A percentile compares a stretch with the other conserved stretches of the same genome.
These are phyloP conservation scores for Microcos paniculata DNA, from an alignment of 345 rosid species.

Conservation along the genomic window DNA sequence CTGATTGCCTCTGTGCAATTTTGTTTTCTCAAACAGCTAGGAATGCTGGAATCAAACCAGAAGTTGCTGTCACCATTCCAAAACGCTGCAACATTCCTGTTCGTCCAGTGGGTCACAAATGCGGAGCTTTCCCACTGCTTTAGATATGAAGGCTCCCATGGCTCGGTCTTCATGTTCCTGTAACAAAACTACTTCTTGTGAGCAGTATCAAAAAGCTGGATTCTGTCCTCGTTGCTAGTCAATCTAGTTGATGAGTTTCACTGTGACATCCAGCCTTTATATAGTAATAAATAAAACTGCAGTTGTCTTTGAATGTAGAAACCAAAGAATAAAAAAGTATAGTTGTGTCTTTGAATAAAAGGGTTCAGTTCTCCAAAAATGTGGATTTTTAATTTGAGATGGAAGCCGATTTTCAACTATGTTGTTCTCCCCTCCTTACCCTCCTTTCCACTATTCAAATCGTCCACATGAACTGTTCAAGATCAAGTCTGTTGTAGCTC, in stretches of 20 bases:
- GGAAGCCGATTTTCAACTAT: too few species aligned
- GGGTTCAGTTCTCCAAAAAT: neutral
- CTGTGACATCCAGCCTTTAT: neutral
- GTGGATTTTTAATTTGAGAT: too few species aligned
- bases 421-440: too few species aligned
- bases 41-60: conserved; percentile 63
- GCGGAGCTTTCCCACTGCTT: conserved; percentile 62
- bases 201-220: neutral
- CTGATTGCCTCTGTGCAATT: conserved; percentile 78
- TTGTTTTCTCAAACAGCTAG: conserved; percentile 72
- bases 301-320: neutral
- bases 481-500: too few species aligned
- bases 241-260: conserved; percentile 1
- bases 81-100: conserved; percentile 72
- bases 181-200: neutral
- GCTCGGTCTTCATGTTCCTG: neutral
- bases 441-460: too few species aligned
- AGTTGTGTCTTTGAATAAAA: neutral
- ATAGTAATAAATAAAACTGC: neutral
- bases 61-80: conserved; percentile 77
- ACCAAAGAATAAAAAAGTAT: neutral
- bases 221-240: too few species aligned
- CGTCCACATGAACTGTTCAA: too few species aligned
- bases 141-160: conserved; percentile 8
- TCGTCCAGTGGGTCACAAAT: conserved; percentile 79